These are phyloP conservation scores for Zymoseptoria tritici DNA, from an alignment of 2,329 filamentous ascomycete species.

Conservation along the genomic window DNA sequence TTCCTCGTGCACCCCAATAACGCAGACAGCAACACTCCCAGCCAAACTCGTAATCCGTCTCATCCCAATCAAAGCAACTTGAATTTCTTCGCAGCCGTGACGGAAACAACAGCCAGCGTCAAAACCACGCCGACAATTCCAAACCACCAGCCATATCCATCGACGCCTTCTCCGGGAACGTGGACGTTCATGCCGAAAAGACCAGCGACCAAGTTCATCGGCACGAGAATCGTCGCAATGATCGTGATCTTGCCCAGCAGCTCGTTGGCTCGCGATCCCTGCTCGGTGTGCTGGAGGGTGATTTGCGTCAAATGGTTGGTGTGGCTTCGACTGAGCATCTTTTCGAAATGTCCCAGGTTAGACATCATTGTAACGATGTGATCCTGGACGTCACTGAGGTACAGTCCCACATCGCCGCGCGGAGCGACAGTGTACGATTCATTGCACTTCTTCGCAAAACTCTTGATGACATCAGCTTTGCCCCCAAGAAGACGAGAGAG, in stretches of 20 bases:
- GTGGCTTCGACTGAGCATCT: conserved; percentile 90
- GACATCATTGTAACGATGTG: conserved; percentile 99
- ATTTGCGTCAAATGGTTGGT: conserved; percentile 95
- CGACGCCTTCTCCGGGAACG: conserved; percentile 54
- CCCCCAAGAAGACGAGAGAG: conserved; percentile 87
- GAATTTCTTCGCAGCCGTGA: conserved; percentile 35
- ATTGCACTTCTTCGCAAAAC: conserved; percentile 97
- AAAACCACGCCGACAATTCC: conserved; percentile 52
- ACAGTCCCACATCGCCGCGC: conserved; percentile 91
- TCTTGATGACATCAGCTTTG: conserved; percentile 96
- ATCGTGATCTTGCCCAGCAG: conserved; percentile 93
- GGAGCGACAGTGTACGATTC: conserved; percentile 94
- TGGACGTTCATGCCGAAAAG: conserved; percentile 82
- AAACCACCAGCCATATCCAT: conserved; percentile 50
- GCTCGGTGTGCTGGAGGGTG: conserved; percentile 80
- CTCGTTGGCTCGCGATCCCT: conserved; percentile 81
- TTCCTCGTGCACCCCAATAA: neutral
- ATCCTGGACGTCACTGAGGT: conserved; percentile 95
- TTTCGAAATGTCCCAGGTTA: conserved; percentile 91
- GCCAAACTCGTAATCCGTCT: neutral
- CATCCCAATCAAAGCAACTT: neutral
- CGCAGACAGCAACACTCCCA: neutral
- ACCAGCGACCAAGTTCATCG: conserved; percentile 84
- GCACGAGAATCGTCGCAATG: conserved; percentile 89
- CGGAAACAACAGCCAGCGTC: conserved; percentile 33